These are phyloP conservation scores for Hemerocallis citrina DNA, from an alignment of 106 monocot species.

Conservation along the genomic window DNA sequence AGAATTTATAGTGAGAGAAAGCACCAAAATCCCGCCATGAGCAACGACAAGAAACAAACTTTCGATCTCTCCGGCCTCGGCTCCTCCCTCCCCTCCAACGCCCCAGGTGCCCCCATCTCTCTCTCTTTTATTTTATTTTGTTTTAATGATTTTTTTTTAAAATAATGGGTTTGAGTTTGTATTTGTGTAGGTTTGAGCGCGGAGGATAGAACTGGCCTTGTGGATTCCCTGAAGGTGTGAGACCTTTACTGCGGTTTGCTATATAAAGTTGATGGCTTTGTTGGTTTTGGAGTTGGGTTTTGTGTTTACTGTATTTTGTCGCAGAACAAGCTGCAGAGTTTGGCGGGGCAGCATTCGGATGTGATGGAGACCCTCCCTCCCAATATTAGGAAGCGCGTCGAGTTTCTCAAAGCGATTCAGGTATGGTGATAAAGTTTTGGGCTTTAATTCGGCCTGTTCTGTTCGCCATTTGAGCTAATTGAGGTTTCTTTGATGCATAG, in stretches of 20 bases:
- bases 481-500: no score
- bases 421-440: slow-evolving; percentile 12
- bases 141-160: background rate
- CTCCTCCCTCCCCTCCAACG: background rate
- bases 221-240: slow-evolving; percentile 25
- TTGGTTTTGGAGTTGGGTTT: background rate
- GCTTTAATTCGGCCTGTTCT: no score
- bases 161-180: no score
- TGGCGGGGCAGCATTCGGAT: slow-evolving; percentile 58
- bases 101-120: background rate
- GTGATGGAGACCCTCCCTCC: slow-evolving; percentile 52
- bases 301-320: background rate
- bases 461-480: no score
- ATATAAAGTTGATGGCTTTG: background rate
- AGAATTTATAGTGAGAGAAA: background rate
- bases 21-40: slow-evolving; percentile 12
- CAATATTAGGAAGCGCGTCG: slow-evolving; percentile 78
- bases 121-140: background rate
- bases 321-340: slow-evolving; percentile 34
- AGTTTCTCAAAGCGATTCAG: slow-evolving; percentile 75
- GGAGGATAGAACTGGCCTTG: slow-evolving; percentile 21
- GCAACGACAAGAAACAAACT: slow-evolving; percentile 17
- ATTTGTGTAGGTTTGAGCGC: slow-evolving; percentile 16
- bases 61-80: slow-evolving; percentile 17
- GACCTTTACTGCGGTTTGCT: background rate